These are phyloP conservation scores for Solanum virginianum DNA, from an alignment of 257 asterid species.

Conservation along the genomic window DNA sequence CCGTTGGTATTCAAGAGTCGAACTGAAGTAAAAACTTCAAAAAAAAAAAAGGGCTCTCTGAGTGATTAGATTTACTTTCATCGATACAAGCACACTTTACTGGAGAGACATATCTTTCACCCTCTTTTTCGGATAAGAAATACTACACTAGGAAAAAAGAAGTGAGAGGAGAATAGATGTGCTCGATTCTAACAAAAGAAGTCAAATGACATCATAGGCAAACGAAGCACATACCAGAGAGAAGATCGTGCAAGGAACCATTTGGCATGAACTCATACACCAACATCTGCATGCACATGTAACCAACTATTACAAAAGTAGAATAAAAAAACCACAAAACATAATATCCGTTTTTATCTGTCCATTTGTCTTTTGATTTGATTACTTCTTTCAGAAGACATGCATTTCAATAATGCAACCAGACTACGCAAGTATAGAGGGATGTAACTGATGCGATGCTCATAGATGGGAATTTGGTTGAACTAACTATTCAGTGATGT, in stretches of 20 bases:
- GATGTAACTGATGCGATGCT: neutral
- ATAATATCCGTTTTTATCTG: neutral
- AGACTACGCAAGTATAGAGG: neutral
- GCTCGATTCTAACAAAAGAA: neutral
- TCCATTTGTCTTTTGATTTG: neutral
- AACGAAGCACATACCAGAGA: neutral
- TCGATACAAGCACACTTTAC: neutral
- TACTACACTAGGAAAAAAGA: neutral
- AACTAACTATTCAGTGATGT: neutral
- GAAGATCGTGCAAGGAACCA: neutral
- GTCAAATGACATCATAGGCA: neutral
- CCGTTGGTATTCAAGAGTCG: neutral
- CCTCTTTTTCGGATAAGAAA: neutral
- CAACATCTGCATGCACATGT: neutral
- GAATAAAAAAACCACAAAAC: neutral
- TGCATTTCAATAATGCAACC: neutral
- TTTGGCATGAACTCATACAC: slow-evolving; percentile 4
- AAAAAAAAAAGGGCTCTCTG: neutral
- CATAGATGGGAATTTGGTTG: neutral
- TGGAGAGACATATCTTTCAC: neutral
- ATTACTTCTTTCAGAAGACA: neutral
- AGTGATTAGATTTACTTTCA: neutral
- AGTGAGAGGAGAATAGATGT: neutral
- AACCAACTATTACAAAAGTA: neutral
- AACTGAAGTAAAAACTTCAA: neutral